These are phyloP conservation scores for Candida gorgasii DNA, from an alignment of 805 yeast genomes.

Conservation along the genomic window DNA sequence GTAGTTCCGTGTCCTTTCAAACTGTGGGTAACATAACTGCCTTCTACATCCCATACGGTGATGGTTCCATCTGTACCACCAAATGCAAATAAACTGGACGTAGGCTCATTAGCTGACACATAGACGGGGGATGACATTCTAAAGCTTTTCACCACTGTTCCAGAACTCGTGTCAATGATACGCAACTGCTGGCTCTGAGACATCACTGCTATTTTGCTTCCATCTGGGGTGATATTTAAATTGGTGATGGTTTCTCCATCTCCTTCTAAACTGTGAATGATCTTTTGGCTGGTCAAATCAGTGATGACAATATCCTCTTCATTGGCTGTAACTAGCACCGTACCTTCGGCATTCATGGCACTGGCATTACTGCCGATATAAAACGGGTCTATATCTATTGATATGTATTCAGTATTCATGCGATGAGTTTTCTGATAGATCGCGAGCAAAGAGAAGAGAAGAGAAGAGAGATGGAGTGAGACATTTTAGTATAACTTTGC, in stretches of 20 bases:
- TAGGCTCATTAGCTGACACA: slow-evolving; percentile 71
- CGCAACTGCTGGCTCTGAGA: slow-evolving; percentile 84
- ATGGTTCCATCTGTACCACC: slow-evolving; percentile 95
- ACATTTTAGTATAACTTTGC: background rate
- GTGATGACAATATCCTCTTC: slow-evolving; percentile 76
- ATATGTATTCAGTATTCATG: slow-evolving; percentile 39
- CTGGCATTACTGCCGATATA: slow-evolving; percentile 85
- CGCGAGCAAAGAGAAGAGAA: too few species aligned
- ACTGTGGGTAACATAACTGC: slow-evolving; percentile 85
- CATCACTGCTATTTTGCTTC: slow-evolving; percentile 63
- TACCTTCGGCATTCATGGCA: slow-evolving; percentile 61
- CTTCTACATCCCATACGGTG: slow-evolving; percentile 88
- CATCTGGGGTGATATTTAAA: slow-evolving; percentile 76
- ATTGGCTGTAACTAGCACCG: slow-evolving; percentile 73
- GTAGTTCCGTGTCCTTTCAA: slow-evolving; percentile 93
- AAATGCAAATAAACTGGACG: slow-evolving; percentile 84
- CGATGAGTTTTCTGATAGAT: too few species aligned
- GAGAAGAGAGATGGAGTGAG: slow-evolving; percentile 5
- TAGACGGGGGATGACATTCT: slow-evolving; percentile 80
- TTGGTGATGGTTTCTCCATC: slow-evolving; percentile 83
- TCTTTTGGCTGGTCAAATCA: slow-evolving; percentile 57
- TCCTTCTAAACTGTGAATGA: slow-evolving; percentile 67
- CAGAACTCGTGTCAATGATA: slow-evolving; percentile 52
- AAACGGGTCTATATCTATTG: slow-evolving; percentile 68
- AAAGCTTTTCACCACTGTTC: slow-evolving; percentile 46